These are phyloP conservation scores for Bruguiera gymnorhiza DNA, from an alignment of 345 rosid species.

Conservation along the genomic window DNA sequence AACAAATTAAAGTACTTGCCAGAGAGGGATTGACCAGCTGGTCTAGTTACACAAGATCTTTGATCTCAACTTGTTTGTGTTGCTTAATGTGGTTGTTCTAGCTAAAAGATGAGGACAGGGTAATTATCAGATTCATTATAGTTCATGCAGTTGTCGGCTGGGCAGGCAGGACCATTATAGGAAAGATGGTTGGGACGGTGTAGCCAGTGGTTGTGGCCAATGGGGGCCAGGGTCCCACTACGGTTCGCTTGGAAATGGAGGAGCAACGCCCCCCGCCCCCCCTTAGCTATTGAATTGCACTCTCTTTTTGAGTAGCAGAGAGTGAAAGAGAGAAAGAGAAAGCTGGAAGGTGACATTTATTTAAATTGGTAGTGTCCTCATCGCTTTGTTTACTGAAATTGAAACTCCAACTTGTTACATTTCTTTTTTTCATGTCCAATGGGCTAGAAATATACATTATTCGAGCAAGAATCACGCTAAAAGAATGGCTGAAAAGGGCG, in stretches of 20 bases:
- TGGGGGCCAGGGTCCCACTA: conserved; percentile 26
- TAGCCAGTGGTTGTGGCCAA: conserved; percentile 17
- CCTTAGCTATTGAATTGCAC: conserved; percentile 22
- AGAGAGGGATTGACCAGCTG: neutral
- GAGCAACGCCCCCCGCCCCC: conserved; percentile 12
- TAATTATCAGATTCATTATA: neutral
- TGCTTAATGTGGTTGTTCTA: neutral
- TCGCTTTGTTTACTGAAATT: neutral
- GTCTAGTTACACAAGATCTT: conserved; percentile 1
- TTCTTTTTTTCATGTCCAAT: no score
- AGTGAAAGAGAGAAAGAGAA: neutral
- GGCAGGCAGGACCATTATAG: conserved; percentile 18
- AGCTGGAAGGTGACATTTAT: conserved; percentile 7
- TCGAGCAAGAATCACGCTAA: no score
- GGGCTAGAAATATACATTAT: no score
- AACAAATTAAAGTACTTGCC: no score
- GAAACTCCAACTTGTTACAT: no score
- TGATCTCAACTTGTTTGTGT: neutral
- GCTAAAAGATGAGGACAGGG: conserved; percentile 20
- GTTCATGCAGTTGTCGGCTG: neutral
- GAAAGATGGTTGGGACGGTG: conserved; percentile 21
- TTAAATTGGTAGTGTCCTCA: conserved; percentile 1
- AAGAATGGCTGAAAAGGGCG: no score
- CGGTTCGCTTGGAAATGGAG: neutral
- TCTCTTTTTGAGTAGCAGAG: conserved; percentile 17